These are phyloP conservation scores for Xylariomycetidae sp. DNA, from an alignment of 2,329 filamentous ascomycete genomes.

Conservation along the genomic window DNA sequence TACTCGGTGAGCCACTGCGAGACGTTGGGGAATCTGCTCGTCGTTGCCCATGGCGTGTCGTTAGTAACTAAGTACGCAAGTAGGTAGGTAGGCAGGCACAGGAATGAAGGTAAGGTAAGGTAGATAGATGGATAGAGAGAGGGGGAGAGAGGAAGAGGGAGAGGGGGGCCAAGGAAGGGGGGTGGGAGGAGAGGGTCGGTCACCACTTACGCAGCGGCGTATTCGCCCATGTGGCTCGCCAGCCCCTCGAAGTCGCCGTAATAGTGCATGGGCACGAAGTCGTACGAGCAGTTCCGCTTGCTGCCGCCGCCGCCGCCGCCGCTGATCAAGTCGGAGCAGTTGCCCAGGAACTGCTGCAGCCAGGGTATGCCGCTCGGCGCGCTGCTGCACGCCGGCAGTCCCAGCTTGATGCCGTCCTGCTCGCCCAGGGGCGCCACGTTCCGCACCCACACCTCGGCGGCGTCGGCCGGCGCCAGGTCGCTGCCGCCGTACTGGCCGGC, in stretches of 20 bases:
- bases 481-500: conserved; percentile 51
- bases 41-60: too few relatives aligned
- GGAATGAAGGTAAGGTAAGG: not conserved
- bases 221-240: conserved; percentile 59
- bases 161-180: too few relatives aligned
- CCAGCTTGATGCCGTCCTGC: conserved; percentile 60
- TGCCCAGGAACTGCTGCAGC: conserved; percentile 59
- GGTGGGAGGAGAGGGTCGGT: not conserved
- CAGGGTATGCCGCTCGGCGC: conserved; percentile 55
- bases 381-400: conserved; percentile 65
- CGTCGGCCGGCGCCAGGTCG: conserved; percentile 50
- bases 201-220: conserved; percentile 35
- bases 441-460: conserved; percentile 63
- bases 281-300: conserved; percentile 51
- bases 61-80: too few relatives aligned
- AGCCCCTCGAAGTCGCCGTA: conserved; percentile 65
- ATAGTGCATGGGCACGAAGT: conserved; percentile 61
- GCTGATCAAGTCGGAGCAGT: conserved; percentile 56
- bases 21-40: conserved; percentile 49
- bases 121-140: too few relatives aligned
- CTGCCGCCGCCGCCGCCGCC: conserved; percentile 19
- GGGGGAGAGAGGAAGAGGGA: too few relatives aligned
- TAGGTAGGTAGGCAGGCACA: too few relatives aligned
- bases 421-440: conserved; percentile 64
- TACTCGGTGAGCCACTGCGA: conserved; percentile 78